Percentiles rank a stretch among this genome's conserved stretches.
Evolutionary conservation across 176 grass and related monocot species (phyloP).

Genomic region (Microstegium vimineum): DNA sequence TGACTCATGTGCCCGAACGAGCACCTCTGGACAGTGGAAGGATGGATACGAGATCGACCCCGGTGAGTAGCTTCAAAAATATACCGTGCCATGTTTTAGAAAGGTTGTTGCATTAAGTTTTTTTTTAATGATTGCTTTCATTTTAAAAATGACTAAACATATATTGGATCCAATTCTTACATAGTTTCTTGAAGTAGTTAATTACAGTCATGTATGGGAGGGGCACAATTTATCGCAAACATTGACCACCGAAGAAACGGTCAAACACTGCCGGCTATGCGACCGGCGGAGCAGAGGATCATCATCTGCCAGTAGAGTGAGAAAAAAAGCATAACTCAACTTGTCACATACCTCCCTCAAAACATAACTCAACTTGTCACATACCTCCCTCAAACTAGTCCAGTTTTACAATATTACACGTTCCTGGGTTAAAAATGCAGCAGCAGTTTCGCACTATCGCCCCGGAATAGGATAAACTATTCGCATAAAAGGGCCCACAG

Average conservation of each 20-base stretch:
- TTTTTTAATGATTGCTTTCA: too few relatives aligned
- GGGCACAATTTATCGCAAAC: neutral
- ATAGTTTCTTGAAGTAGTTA: neutral
- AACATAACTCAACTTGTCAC: neutral
- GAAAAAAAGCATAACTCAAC: neutral
- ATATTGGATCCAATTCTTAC: too few relatives aligned
- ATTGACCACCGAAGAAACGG: neutral
- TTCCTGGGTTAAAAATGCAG: neutral
- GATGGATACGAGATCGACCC: too few relatives aligned
- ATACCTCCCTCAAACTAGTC: neutral
- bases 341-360: neutral
- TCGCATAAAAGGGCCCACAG: neutral
- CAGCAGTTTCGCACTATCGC: neutral
- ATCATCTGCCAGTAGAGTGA: neutral
- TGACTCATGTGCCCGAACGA: too few relatives aligned
- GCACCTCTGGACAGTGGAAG: too few relatives aligned
- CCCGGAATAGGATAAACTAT: neutral
- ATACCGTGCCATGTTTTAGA: too few relatives aligned
- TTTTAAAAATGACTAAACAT: too few relatives aligned
- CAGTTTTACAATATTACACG: neutral
- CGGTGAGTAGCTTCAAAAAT: too few relatives aligned
- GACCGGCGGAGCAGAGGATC: constrained; percentile 2
- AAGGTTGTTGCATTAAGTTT: too few relatives aligned
- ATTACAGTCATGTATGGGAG: neutral
- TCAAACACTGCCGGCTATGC: neutral